These are phyloP conservation scores for Lobulomyces angularis DNA, from an alignment of 192 early-diverging fungal genomes.

Conservation along the genomic window DNA sequence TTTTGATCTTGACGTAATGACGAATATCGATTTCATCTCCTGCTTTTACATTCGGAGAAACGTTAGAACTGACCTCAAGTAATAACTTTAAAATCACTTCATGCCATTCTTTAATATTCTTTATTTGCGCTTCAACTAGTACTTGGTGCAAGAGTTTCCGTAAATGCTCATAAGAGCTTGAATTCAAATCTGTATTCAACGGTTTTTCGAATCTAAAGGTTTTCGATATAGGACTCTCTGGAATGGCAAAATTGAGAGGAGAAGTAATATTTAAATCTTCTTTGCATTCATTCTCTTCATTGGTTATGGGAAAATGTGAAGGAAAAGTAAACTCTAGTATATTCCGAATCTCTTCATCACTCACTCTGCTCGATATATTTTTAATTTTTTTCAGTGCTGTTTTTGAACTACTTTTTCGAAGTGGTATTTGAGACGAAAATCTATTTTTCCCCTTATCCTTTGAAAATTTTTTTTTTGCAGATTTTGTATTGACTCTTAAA, in stretches of 20 bases:
- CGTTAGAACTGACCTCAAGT: slow-evolving; percentile 45
- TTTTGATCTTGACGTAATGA: slow-evolving; percentile 89
- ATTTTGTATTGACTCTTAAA: too few relatives aligned
- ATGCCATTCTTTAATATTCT: slow-evolving; percentile 44
- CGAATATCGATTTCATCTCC: slow-evolving; percentile 81
- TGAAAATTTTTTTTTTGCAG: too few relatives aligned
- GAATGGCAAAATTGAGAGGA: slow-evolving; percentile 13
- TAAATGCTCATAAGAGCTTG: slow-evolving; percentile 55
- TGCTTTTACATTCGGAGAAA: slow-evolving; percentile 50
- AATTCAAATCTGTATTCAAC: slow-evolving; percentile 41
- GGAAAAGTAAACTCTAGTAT: too few relatives aligned
- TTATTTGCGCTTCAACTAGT: slow-evolving; percentile 50
- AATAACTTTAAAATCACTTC: slow-evolving; percentile 57
- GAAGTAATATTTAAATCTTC: slow-evolving; percentile 14
- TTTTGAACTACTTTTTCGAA: too few relatives aligned
- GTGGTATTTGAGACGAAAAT: too few relatives aligned
- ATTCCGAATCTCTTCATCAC: too few relatives aligned
- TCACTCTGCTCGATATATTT: too few relatives aligned
- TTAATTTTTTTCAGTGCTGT: too few relatives aligned
- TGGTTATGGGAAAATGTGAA: too few relatives aligned
- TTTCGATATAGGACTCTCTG: slow-evolving; percentile 13
- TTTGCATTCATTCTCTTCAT: slow-evolving; percentile 18
- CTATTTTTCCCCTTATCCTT: too few relatives aligned
- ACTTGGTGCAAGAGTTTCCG: slow-evolving; percentile 56
- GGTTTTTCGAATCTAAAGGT: slow-evolving; percentile 15